Conservation (phyloP, 345 rosid species). For the Euphorbia pulcherrima region DNA sequence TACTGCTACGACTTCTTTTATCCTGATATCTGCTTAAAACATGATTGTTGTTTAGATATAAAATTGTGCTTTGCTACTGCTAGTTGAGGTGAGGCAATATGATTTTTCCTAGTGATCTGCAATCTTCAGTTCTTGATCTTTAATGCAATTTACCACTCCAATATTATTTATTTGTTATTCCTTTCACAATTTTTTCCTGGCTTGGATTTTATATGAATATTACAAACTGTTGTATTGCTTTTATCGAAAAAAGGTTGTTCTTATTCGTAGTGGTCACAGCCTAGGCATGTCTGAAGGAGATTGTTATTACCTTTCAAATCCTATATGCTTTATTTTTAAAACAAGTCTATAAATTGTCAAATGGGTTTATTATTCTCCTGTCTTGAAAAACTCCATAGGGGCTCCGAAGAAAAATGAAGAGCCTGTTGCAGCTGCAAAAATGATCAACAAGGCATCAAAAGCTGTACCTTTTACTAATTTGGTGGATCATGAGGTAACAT, state of each 20-base stretch:
- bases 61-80: background rate
- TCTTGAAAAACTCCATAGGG: conserved; percentile 26
- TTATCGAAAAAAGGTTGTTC: background rate
- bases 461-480: conserved; percentile 31
- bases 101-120: background rate
- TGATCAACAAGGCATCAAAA: conserved; percentile 27
- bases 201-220: background rate
- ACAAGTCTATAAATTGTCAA: background rate
- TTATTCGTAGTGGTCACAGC: background rate
- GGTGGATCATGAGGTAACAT: conserved; percentile 41
- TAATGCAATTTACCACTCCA: background rate
- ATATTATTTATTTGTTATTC: background rate
- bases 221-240: background rate
- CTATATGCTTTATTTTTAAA: background rate
- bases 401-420: conserved; percentile 40
- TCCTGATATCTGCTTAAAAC: background rate
- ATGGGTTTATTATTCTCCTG: conserved; percentile 6
- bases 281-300: background rate
- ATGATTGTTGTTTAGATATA: background rate
- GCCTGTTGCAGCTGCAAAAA: conserved; percentile 27
- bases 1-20: background rate
- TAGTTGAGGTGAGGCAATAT: background rate
- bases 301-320: conserved; percentile 1
- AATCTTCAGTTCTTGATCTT: background rate
- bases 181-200: background rate